Evolutionary conservation across 2,329 filamentous ascomycete genomes (phyloP), one percentile per base, ranked within the genome.

Genomic region (Cladosporium phlei): DNA sequence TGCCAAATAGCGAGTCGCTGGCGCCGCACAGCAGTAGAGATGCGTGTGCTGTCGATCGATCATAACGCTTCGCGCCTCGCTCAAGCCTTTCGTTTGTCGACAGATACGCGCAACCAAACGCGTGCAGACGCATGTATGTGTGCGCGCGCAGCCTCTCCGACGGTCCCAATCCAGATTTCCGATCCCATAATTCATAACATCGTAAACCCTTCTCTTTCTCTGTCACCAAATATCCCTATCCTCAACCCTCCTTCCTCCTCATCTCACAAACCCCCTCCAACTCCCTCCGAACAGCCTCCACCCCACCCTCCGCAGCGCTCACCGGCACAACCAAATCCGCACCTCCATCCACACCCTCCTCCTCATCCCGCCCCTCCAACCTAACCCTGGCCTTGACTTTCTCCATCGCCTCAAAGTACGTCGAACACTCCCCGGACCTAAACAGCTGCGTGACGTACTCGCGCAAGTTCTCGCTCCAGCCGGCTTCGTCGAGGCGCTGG

Each of bases 381-480:
- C 46, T 52, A 42, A 64, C 55, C 45, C 56, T 44, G 56, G 62
- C 20, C 64, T 78, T 68, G 11, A 82, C 73, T 22, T 72, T 69
- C 14, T 69, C 70, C 60, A 78, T 69, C 34, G 80, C 68, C 46
- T 82, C 76, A 44, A 77, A 73, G 54, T 77, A 78, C 24, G 71
- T 78, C 46, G 72, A 72, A 58, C 75, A 77, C 46, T 78, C 73
- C 37, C 78, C 78, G 20, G 71, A 75, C 54, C 78, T 75, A 46
- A 82, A 73, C 30, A 82, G 69, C 47, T 76, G 69, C 37, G 73
- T 72, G 14, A 78, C 70, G 50, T 82, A 73, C 37, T 66, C 67
- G 48, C 73, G 73, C 50, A 83, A 69, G 21, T 69, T 69, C 55
- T 78, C 71, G 32, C 75, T 75, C 78, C 79, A 83, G 55, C 78